Conservation (phyloP, 495 filamentous ascomycete genomes). For the Tuber indicum region DNA sequence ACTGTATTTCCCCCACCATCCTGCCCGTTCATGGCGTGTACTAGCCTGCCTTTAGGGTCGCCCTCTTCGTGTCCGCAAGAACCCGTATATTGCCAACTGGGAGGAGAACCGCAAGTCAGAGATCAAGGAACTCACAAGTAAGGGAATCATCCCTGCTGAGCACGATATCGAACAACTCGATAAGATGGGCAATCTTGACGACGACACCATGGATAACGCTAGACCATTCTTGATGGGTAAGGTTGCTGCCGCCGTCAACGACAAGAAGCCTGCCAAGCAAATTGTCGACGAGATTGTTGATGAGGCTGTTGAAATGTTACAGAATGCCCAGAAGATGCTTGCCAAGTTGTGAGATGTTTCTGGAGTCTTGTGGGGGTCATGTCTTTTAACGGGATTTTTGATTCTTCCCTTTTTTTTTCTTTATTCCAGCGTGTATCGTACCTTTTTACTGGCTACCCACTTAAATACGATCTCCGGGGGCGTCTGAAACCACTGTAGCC, state of each 20-base stretch:
- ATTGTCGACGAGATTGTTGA: slow-evolving; percentile 90
- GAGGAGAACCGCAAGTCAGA: slow-evolving; percentile 81
- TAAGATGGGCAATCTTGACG: slow-evolving; percentile 50
- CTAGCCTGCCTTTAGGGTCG: slow-evolving; percentile 54
- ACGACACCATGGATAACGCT: slow-evolving; percentile 82
- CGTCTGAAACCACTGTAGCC: background rate
- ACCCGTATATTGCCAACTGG: slow-evolving; percentile 91
- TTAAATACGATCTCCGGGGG: background rate
- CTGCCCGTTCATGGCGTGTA: background rate
- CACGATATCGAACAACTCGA: slow-evolving; percentile 79
- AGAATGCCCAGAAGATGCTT: slow-evolving; percentile 59
- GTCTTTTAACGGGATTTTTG: background rate
- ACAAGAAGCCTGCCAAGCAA: slow-evolving; percentile 84
- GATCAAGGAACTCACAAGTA: slow-evolving; percentile 81
- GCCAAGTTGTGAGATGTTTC: slow-evolving; percentile 47
- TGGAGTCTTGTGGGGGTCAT: background rate
- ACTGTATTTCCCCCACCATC: slow-evolving; percentile 51
- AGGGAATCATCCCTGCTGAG: slow-evolving; percentile 89
- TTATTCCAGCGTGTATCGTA: background rate
- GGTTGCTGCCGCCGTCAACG: slow-evolving; percentile 85
- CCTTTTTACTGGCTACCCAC: background rate
- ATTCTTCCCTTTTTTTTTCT: background rate
- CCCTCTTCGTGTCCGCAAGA: slow-evolving; percentile 85
- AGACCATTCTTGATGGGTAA: slow-evolving; percentile 95
- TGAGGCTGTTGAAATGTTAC: slow-evolving; percentile 67